Evolutionary conservation across 106 monocot species (phyloP).

Genomic region (Dactylorhiza incarnata): DNA sequence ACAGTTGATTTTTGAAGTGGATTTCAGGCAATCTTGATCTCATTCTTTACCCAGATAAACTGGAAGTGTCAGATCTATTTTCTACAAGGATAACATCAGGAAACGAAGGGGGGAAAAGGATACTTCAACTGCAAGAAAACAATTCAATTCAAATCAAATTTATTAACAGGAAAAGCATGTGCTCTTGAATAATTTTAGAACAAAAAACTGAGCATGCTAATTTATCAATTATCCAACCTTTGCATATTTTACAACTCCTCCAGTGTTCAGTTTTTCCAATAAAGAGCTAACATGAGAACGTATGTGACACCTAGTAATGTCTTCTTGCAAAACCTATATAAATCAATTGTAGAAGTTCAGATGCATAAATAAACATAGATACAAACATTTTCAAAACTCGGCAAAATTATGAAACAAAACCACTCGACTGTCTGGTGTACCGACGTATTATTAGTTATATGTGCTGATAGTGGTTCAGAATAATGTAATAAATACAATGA

Average conservation of each 20-base stretch:
- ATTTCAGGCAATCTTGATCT: too few species aligned
- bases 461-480: too few species aligned
- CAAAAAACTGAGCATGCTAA: neutral
- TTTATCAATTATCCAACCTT: constrained; percentile 35
- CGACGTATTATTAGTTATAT: too few species aligned
- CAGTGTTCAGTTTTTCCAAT: constrained; percentile 34
- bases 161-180: neutral
- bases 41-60: too few species aligned
- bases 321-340: constrained; percentile 67
- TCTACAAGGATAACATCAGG: too few species aligned
- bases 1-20: too few species aligned
- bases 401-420: neutral
- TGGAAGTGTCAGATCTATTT: too few species aligned
- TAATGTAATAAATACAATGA: too few species aligned
- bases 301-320: constrained; percentile 80
- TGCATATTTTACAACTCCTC: constrained; percentile 31
- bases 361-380: neutral
- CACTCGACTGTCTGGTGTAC: neutral
- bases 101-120: too few species aligned
- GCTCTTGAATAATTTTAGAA: neutral
- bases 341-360: constrained; percentile 5
- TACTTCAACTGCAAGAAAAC: too few species aligned
- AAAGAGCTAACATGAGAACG: constrained; percentile 43
- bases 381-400: neutral
- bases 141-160: neutral